phyloP scores from a whole-genome alignment of 2,329 filamentous ascomycete genomes.

The Venturiaceae sp. region DNA sequence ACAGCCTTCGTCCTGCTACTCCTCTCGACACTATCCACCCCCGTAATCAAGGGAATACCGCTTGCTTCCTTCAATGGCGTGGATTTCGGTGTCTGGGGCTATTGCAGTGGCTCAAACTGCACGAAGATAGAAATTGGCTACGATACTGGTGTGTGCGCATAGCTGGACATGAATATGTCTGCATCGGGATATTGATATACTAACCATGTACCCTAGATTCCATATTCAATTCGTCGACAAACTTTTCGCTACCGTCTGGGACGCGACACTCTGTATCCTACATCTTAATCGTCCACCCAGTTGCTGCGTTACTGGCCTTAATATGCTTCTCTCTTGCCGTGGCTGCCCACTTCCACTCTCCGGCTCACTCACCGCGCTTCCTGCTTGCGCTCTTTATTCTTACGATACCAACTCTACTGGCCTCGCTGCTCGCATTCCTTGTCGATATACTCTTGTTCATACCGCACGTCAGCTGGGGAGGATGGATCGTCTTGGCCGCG shows the following conservation, averaged over 20 bases:
- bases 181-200: background rate
- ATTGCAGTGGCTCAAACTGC: constrained; percentile 58
- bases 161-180: background rate
- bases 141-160: constrained; percentile 50
- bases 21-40: constrained; percentile 82
- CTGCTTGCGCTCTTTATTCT: constrained; percentile 79
- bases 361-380: constrained; percentile 83
- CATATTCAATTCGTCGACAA: constrained; percentile 13
- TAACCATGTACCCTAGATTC: background rate
- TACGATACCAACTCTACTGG: constrained; percentile 72
- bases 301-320: constrained; percentile 78
- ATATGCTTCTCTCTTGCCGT: constrained; percentile 73
- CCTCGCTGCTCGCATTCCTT: constrained; percentile 78
- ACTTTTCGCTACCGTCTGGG: constrained; percentile 56
- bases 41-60: constrained; percentile 76
- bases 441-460: constrained; percentile 93
- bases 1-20: constrained; percentile 77
- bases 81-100: constrained; percentile 89
- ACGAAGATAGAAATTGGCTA: constrained; percentile 75
- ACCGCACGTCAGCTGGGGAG: constrained; percentile 87
- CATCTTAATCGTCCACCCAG: constrained; percentile 85
- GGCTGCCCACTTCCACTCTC: constrained; percentile 75
- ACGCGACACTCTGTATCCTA: constrained; percentile 64
- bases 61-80: constrained; percentile 67
- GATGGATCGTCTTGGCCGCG: constrained; percentile 83